Evolutionary conservation across 306 rosid genomes (phyloP), one percentile per base, ranked within the genome.

Genomic region (Fagus crenata): DNA sequence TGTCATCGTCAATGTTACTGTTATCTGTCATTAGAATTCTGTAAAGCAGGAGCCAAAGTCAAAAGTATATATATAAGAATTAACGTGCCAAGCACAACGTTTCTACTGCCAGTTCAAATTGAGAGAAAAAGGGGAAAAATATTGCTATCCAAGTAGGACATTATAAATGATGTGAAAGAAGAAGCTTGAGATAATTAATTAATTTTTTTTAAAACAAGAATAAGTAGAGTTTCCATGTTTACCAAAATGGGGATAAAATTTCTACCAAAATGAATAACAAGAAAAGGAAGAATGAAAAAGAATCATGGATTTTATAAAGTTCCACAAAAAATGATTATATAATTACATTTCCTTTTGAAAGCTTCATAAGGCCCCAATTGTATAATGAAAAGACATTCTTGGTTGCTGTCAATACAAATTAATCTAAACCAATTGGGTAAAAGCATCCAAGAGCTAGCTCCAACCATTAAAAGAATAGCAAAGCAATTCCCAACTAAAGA

Each of bases 21-120:
- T 39, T n/a, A 37, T 17, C 49, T 67, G 82, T 84, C 87, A 85
- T 81, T 75, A 72, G 56, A 74, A 41, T 65, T 74, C 89, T 88
- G 88, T 82, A 84, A 39, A 67, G 22, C 28, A 39, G 5, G 49
- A 49, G 35, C 39, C 58, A 71, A 15, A 60, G n/a, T 39, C 41
- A 49, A 22, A 59, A 35, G 8, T 35, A 49, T n/a, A 40, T 49
- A 36, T 6, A 60, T 8, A 36, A 55, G 7, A 28, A 56, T 4
- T 33, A 4, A 43, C 18, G 8, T 12, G 7, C 49, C 22, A 13
- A 51, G 49, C 6, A 7, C 2, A 53, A 14, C 15, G 56, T 8
- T 56, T 53, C 8, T 1, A 36, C 40, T 5, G 43, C 43, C 15
- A 67, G 49, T 37, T n/a, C 6, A 39, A 1, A 37, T 17, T 35